A percentile compares a stretch with the other conserved stretches of the same genome.
Conservation (phyloP, 2,329 filamentous ascomycete species). For the Penicillium sp. region DNA sequence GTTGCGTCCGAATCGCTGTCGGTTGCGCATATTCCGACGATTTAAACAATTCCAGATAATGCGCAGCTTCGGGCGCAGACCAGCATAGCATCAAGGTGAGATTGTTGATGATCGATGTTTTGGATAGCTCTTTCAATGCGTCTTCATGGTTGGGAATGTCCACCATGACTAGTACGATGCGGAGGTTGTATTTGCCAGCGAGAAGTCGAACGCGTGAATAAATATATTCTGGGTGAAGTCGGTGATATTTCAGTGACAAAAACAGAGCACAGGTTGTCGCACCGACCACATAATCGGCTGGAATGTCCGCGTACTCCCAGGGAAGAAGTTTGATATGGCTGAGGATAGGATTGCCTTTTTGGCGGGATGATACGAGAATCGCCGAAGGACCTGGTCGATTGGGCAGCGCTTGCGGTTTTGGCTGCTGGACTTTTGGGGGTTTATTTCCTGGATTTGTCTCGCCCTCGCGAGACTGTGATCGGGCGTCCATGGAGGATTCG, state of each 20-base stretch:
- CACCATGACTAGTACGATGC: constrained; percentile 82
- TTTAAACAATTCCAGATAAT: constrained; percentile 93
- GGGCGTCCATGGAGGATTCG: constrained; percentile 15
- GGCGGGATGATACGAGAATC: constrained; percentile 83
- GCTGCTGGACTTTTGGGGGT: constrained; percentile 67
- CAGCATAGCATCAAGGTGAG: constrained; percentile 89
- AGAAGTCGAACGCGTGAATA: constrained; percentile 85
- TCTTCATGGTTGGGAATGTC: constrained; percentile 95
- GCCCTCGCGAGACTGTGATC: neutral
- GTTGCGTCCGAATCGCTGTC: constrained; percentile 75
- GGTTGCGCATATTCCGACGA: constrained; percentile 82
- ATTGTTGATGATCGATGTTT: constrained; percentile 87
- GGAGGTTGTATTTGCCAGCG: constrained; percentile 77
- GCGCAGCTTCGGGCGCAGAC: constrained; percentile 86
- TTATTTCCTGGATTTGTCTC: too few relatives aligned
- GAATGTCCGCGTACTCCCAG: constrained; percentile 98
- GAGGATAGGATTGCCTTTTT: constrained; percentile 92
- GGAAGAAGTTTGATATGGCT: constrained; percentile 72
- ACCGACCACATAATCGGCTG: constrained; percentile 85
- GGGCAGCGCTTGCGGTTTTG: constrained; percentile 78
- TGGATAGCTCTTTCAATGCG: constrained; percentile 78
- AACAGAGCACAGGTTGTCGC: constrained; percentile 86
- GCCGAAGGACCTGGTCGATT: constrained; percentile 61
- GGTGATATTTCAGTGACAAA: constrained; percentile 92
- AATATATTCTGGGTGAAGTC: constrained; percentile 94